A percentile compares a stretch with the other conserved stretches of the same genome.
phyloP scores from a whole-genome alignment of 331 rosid genomes.

The Cydonia oblonga region DNA sequence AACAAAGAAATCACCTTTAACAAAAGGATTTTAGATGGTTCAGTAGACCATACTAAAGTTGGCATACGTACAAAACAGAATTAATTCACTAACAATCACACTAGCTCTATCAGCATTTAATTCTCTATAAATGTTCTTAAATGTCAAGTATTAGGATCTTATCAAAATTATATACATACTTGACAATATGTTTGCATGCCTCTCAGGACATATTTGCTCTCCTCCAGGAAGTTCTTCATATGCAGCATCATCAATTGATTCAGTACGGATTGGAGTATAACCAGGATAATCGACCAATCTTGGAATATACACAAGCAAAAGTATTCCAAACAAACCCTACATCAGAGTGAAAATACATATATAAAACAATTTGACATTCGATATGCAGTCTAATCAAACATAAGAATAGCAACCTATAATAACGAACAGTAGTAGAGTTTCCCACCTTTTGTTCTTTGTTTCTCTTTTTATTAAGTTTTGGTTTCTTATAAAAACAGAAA shows the following conservation, averaged over 20 bases:
- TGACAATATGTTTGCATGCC: slow-evolving; percentile 49
- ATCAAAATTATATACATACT: slow-evolving; percentile 39
- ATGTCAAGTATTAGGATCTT: background rate
- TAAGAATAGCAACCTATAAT: background rate
- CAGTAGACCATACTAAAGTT: background rate
- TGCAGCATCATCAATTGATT: slow-evolving; percentile 42
- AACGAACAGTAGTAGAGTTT: background rate
- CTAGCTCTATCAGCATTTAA: slow-evolving; percentile 2
- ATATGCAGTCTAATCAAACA: background rate
- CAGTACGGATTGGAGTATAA: slow-evolving; percentile 50
- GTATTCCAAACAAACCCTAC: slow-evolving; percentile 78
- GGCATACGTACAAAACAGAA: background rate
- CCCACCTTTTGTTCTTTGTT: background rate
- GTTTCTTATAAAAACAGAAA: no score
- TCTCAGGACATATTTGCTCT: slow-evolving; percentile 79
- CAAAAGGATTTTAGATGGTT: background rate
- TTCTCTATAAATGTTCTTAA: background rate
- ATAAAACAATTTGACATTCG: background rate
- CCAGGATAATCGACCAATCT: slow-evolving; percentile 84
- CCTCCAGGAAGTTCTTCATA: slow-evolving; percentile 85
- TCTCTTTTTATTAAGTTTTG: no score
- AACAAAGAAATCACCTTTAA: background rate
- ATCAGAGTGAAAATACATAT: slow-evolving; percentile 15
- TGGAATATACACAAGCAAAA: slow-evolving; percentile 61
- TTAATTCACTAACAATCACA: background rate